These are phyloP conservation scores for Meripilus lineatus DNA, from an alignment of 1,284 basidiomycete genomes.

Conservation along the genomic window DNA sequence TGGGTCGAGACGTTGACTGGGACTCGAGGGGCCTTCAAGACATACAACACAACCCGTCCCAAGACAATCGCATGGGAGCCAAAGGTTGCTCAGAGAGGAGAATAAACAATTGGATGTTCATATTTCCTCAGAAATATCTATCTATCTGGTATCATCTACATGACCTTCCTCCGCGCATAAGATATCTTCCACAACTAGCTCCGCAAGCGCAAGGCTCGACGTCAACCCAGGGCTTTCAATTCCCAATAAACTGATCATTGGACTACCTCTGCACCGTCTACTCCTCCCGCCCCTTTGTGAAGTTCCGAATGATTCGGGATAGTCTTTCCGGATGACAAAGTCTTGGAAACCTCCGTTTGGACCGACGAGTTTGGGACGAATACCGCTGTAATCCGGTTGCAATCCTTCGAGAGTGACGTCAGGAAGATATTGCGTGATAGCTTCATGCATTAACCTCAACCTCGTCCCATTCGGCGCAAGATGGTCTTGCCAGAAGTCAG, in stretches of 20 bases:
- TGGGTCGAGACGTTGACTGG: slow-evolving; percentile 88
- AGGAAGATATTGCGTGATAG: slow-evolving; percentile 75
- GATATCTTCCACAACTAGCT: slow-evolving; percentile 61
- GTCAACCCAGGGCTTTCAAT: slow-evolving; percentile 80
- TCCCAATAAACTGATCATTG: slow-evolving; percentile 74
- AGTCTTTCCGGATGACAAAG: slow-evolving; percentile 66
- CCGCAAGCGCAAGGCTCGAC: slow-evolving; percentile 69
- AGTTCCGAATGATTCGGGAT: slow-evolving; percentile 28
- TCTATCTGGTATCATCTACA: slow-evolving; percentile 9
- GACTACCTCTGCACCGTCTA: slow-evolving; percentile 28
- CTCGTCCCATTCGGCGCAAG: slow-evolving; percentile 66
- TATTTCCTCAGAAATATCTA: slow-evolving; percentile 10
- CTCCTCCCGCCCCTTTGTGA: too few relatives aligned
- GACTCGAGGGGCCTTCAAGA: slow-evolving; percentile 81
- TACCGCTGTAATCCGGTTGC: slow-evolving; percentile 86
- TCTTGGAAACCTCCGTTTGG: slow-evolving; percentile 81
- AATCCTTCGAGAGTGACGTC: slow-evolving; percentile 61
- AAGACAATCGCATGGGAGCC: slow-evolving; percentile 86
- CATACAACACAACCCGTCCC: slow-evolving; percentile 82
- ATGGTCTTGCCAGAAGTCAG: slow-evolving; percentile 75
- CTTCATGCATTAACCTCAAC: slow-evolving; percentile 59
- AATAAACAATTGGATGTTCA: too few relatives aligned
- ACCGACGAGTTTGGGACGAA: slow-evolving; percentile 84
- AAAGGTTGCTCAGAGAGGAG: slow-evolving; percentile 50
- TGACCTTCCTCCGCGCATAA: slow-evolving; percentile 25